phyloP scores from a whole-genome alignment of 208 protist species.

The Jaenimonas drosophilae region DNA sequence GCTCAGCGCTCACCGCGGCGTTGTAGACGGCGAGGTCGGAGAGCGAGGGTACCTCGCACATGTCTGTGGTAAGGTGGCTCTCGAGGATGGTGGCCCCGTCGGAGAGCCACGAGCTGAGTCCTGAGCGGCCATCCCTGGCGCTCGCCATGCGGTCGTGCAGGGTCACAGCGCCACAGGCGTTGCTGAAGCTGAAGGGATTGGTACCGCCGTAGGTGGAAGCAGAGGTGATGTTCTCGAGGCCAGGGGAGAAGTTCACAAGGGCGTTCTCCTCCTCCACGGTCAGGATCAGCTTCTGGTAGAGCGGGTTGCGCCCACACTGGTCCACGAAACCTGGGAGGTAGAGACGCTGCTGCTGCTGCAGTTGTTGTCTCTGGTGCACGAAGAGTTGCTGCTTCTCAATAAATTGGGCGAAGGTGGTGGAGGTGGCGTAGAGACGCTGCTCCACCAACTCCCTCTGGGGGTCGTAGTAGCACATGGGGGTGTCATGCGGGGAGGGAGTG shows the following conservation, averaged over 20 bases:
- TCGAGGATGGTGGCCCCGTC: not conserved
- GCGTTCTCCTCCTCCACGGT: too few species aligned
- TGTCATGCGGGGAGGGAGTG: not conserved
- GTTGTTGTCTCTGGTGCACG: not conserved
- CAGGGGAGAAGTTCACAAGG: too few species aligned
- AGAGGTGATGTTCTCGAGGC: too few species aligned
- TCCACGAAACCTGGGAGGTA: too few species aligned
- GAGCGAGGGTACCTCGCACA: not conserved
- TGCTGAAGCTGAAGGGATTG: not conserved
- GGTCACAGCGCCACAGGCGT: not conserved
- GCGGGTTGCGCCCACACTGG: too few species aligned
- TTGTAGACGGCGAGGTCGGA: not conserved
- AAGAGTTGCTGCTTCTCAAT: slow-evolving; percentile 7
- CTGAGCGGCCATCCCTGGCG: not conserved
- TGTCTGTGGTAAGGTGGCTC: not conserved
- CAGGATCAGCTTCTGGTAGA: too few species aligned
- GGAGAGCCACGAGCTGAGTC: not conserved
- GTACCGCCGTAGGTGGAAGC: too few species aligned
- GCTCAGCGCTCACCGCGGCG: not conserved
- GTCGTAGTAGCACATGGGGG: slow-evolving; percentile 1
- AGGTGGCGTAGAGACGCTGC: not conserved
- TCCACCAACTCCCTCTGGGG: not conserved
- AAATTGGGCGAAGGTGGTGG: slow-evolving; percentile 2
- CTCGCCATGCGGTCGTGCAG: too few species aligned
- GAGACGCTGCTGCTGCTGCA: not conserved